These are phyloP conservation scores for Magnusiomyces suaveolens DNA, from an alignment of 1,139 yeast genomes.

Conservation along the genomic window DNA sequence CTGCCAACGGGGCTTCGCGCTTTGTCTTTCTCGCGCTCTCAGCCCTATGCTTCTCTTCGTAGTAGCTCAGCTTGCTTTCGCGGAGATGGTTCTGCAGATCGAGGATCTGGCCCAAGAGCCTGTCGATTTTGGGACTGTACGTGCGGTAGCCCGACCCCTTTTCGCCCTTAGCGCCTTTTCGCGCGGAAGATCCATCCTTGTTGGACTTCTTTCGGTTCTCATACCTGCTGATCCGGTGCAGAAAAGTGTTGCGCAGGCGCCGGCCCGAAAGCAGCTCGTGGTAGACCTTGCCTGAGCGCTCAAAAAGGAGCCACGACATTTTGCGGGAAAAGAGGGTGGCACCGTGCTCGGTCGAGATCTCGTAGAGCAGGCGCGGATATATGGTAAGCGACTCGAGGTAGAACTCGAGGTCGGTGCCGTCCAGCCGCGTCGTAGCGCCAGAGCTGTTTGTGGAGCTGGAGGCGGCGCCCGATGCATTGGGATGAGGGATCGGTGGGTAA, in stretches of 20 bases:
- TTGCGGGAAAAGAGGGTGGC: background rate
- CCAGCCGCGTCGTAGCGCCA: background rate
- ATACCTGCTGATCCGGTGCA: background rate
- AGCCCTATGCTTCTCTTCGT: background rate
- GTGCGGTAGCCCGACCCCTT: background rate
- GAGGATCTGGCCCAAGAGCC: background rate
- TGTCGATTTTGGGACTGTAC: background rate
- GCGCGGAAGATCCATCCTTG: background rate
- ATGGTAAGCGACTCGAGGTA: background rate
- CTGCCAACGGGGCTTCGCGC: background rate
- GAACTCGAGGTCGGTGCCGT: background rate
- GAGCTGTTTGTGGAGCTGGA: background rate
- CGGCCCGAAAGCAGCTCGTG: background rate
- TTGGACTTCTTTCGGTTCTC: background rate
- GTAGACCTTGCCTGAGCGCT: background rate
- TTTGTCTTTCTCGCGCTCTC: background rate
- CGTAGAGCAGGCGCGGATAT: background rate
- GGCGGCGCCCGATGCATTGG: background rate
- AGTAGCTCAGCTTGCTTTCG: background rate
- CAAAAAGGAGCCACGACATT: background rate
- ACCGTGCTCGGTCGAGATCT: background rate
- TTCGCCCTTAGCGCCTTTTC: background rate
- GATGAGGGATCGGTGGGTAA: background rate
- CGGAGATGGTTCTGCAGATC: background rate
- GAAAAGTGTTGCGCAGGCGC: background rate